These are phyloP conservation scores for Globisporangium radiosum DNA, from an alignment of 352 stramenopile genomes.

Conservation along the genomic window DNA sequence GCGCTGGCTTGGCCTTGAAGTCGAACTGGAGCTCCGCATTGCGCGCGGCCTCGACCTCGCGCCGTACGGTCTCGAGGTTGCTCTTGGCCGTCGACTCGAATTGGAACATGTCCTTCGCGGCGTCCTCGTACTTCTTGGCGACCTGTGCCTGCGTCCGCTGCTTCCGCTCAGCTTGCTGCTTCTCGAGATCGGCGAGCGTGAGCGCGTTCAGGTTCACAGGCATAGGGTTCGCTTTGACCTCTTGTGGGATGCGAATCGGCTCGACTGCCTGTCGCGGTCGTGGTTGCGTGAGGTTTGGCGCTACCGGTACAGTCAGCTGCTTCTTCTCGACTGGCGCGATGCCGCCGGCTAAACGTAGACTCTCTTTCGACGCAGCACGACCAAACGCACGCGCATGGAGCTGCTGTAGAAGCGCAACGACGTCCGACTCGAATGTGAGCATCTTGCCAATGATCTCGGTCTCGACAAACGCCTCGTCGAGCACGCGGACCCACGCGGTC, in stretches of 20 bases:
- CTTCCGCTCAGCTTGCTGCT: constrained; percentile 46
- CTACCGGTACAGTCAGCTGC: constrained; percentile 53
- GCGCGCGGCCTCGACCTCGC: constrained; percentile 62
- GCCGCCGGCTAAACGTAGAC: constrained; percentile 30
- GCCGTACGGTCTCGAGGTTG: constrained; percentile 60
- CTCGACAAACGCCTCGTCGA: constrained; percentile 86
- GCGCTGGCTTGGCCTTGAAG: constrained; percentile 73
- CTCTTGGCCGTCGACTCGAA: constrained; percentile 71
- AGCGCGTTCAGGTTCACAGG: constrained; percentile 59
- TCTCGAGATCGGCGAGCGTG: constrained; percentile 57
- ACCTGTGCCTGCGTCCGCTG: constrained; percentile 49
- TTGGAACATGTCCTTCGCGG: constrained; percentile 57
- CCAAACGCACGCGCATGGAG: constrained; percentile 66
- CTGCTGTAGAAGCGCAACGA: constrained; percentile 40
- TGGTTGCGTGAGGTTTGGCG: constrained; percentile 85
- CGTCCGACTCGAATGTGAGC: constrained; percentile 25
- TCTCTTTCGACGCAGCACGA: constrained; percentile 33
- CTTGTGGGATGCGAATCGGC: constrained; percentile 71
- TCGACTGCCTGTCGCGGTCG: constrained; percentile 58
- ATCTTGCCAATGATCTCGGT: constrained; percentile 61
- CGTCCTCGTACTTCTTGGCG: constrained; percentile 69
- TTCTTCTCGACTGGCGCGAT: constrained; percentile 38
- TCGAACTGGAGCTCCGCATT: constrained; percentile 55
- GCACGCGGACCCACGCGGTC: constrained; percentile 69
- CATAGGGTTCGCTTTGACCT: constrained; percentile 65